These are phyloP conservation scores for Picea abies DNA, from an alignment of 83 land plant genomes.

Conservation along the genomic window DNA sequence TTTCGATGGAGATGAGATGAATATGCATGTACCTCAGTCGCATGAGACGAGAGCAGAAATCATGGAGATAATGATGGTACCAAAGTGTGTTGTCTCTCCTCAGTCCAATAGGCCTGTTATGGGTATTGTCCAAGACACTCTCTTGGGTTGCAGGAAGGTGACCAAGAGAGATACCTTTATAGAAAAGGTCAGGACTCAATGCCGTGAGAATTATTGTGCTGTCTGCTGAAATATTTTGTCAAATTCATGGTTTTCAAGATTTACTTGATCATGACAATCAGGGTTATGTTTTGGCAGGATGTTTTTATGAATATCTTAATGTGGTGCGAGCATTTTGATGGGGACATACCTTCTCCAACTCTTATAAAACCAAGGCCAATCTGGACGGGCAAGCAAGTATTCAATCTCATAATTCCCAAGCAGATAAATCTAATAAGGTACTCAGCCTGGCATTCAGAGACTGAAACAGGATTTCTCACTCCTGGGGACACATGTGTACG, in stretches of 20 bases:
- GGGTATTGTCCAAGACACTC: constrained; percentile 99
- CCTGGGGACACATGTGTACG: constrained; percentile 95
- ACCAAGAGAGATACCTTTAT: constrained; percentile 98
- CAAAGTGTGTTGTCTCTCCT: constrained; percentile 34
- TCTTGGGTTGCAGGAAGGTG: constrained; percentile 96
- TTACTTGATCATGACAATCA: neutral
- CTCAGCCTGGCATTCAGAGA: constrained; percentile 92
- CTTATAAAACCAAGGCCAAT: constrained; percentile 91
- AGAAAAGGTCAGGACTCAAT: constrained; percentile 64
- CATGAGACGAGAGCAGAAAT: constrained; percentile 99
- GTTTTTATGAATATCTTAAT: constrained; percentile 96
- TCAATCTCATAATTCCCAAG: constrained; percentile 96
- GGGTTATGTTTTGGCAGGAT: constrained; percentile 58
- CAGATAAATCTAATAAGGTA: constrained; percentile 87
- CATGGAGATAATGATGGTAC: constrained; percentile 98
- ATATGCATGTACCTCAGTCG: constrained; percentile 99
- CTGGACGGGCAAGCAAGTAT: constrained; percentile 99
- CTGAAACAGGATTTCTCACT: constrained; percentile 74
- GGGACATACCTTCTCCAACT: constrained; percentile 88
- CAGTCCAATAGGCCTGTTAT: constrained; percentile 94
- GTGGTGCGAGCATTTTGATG: constrained; percentile 99
- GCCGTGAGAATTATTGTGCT: neutral
- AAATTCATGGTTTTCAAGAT: neutral
- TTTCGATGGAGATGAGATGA: constrained; percentile 99
- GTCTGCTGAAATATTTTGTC: neutral